Base-by-base conservation (phyloP, 208 protist species). In the Tetramitus jugosus region DNA sequence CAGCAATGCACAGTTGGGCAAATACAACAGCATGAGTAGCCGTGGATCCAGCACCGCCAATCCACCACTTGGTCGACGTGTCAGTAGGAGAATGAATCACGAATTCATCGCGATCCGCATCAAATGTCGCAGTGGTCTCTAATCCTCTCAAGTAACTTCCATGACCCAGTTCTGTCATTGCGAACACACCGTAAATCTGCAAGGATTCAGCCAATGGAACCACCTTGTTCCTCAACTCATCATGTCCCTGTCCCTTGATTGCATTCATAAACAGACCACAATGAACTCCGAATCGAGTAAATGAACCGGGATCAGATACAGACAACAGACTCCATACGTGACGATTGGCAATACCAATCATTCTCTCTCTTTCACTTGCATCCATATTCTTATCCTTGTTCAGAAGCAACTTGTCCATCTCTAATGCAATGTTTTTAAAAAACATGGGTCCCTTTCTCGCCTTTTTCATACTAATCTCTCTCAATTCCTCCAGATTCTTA, bases 101-200 rank as follows among this genome's bases (percentile, higher is more conserved):
- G 39, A 85, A 81, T 26, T n/a, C 33, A 3, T 85, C 26, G 1
- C n/a, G 39, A 31, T 35, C 35, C 29, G 1, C 35, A 29, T 85
- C 64, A 53, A 84, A 85, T 31, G 40, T 83, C 7, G 82, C 82
- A 37, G 6, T 81, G 20, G 82, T 85, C 81, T 85, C 60, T 62
- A 85, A 65, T 1, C 35, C 82, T 46, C 82, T 77, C 2, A 85
- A 82, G 37, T 85, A 86, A 39, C 14, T 45, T 37, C 82, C 82
- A 67, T 62, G 56, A 33, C 56, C 56, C 10, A 62, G 3, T 31
- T 62, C 56, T 33, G 56, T 62, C 29, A 31, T 7, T n/a, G 56
- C 56, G 29, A 31, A 62, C 3, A 7, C 10, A 62, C 56, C 56
- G 29, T 31, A 31, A 31, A 62, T 62, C 29, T 62, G 4, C 10